phyloP scores from a whole-genome alignment of 2,329 filamentous ascomycete genomes.

The Davidsoniella australis region DNA sequence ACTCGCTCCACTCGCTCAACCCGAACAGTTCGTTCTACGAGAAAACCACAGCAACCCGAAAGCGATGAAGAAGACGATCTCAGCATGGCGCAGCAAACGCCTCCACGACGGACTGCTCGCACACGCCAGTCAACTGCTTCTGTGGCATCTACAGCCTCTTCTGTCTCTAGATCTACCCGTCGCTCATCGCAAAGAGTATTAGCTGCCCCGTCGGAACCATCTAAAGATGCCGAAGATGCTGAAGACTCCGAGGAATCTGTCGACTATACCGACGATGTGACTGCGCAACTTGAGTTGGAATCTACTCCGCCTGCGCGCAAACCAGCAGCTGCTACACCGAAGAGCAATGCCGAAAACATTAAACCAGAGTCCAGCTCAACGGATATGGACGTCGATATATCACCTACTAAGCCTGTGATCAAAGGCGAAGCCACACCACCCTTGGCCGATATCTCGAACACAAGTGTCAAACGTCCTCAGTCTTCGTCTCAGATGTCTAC shows the following conservation, averaged over 20 bases:
- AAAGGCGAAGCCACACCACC: slow-evolving; percentile 6
- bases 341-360: not conserved
- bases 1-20: slow-evolving; percentile 5
- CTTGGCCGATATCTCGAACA: slow-evolving; percentile 31
- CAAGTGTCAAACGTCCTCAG: slow-evolving; percentile 35
- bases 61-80: slow-evolving; percentile 22
- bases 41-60: not conserved
- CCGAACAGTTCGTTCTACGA: not conserved
- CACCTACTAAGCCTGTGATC: slow-evolving; percentile 4
- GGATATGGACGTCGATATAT: slow-evolving; percentile 1
- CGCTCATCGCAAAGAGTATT: not conserved
- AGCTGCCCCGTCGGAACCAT: not conserved
- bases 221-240: not conserved
- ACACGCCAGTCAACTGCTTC: slow-evolving; percentile 1
- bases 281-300: slow-evolving; percentile 9
- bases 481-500: slow-evolving; percentile 25
- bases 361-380: slow-evolving; percentile 5
- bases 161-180: not conserved
- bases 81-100: not conserved
- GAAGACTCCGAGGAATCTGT: not conserved
- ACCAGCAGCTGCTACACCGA: not conserved
- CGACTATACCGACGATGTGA: slow-evolving; percentile 8
- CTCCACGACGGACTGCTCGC: not conserved
- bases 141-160: not conserved
- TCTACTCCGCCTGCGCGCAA: not conserved